These are phyloP conservation scores for Talaromyces adpressus DNA, from an alignment of 495 filamentous ascomycete species.

Conservation along the genomic window DNA sequence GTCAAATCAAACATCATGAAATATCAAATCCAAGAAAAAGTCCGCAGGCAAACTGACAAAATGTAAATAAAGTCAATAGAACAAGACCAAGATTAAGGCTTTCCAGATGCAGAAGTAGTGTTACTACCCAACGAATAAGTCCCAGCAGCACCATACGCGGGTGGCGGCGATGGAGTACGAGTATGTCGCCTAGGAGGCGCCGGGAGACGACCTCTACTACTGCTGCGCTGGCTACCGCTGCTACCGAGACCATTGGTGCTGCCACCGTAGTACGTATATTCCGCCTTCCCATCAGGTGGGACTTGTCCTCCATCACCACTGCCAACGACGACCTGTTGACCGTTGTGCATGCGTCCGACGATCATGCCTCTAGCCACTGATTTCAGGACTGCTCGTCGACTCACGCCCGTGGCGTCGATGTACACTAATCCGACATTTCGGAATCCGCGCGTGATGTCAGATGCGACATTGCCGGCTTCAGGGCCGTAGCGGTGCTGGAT, in stretches of 20 bases:
- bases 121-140: constrained; percentile 26
- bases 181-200: constrained; percentile 18
- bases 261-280: constrained; percentile 4
- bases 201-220: neutral
- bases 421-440: constrained; percentile 98
- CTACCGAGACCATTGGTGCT: neutral
- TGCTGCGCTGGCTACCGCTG: neutral
- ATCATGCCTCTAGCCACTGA: constrained; percentile 98
- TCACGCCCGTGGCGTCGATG: constrained; percentile 90
- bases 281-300: constrained; percentile 17
- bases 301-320: constrained; percentile 63
- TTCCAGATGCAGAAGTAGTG: constrained; percentile 25
- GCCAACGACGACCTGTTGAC: constrained; percentile 80
- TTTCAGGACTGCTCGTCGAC: constrained; percentile 80
- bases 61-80: neutral
- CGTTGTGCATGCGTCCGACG: constrained; percentile 75
- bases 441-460: constrained; percentile 71
- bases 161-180: constrained; percentile 30
- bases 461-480: constrained; percentile 71
- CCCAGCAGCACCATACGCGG: constrained; percentile 34
- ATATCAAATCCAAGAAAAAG: neutral
- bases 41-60: neutral
- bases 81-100: constrained; percentile 18
- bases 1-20: neutral
- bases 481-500: constrained; percentile 77